Evolutionary conservation across 1,139 yeast species (phyloP), one percentile per base, ranked within the genome.

Genomic region (Blastobotrys illinoisensis): DNA sequence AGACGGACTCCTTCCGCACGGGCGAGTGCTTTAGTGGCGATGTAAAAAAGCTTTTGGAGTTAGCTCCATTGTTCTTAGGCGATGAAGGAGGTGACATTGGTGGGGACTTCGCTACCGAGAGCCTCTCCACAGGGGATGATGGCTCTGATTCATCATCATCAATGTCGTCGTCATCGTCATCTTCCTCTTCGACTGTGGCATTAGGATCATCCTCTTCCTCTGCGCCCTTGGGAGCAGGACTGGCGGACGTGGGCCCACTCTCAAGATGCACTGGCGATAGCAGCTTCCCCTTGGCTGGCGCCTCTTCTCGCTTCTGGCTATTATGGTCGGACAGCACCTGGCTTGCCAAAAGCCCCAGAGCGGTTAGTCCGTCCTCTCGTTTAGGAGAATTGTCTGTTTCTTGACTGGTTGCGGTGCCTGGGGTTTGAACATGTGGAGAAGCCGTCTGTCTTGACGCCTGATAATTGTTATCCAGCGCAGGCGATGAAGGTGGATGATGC

Each of bases 281-380:
- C 24, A 62, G 52, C 24, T 63, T 60, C 14, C 55, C 47, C 32
- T 58, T 26, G 21, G 21, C 49, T 16, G 28, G 28, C 14, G 45
- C 24, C 23, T 48, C 56, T 46, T 48, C 56, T 46, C 51, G 52
- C 7, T 26, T 46, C 43, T 32, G 16, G 48, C 40, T 26, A 23
- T 20, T 16, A 40, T 64, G 64, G 45, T 61, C 62, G 36, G 28
- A 23, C 45, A 70, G 60, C 3, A 67, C 73, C 58, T 70, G 73
- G 56, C 66, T 64, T n/a, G 73, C 73, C 50, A 70, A 61, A 56
- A 70, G 56, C 32, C 71, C 73, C 36, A 70, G 62, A 1, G 72
- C 67, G 23, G 66, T 69, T 47, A 70, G 52, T 4, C 61, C 62
- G 52, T 48, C 52, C 46, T 56, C 60, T 14, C 52, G 54, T 32